These are phyloP conservation scores for Breynia disticha DNA, from an alignment of 441 rosid species.

Conservation along the genomic window DNA sequence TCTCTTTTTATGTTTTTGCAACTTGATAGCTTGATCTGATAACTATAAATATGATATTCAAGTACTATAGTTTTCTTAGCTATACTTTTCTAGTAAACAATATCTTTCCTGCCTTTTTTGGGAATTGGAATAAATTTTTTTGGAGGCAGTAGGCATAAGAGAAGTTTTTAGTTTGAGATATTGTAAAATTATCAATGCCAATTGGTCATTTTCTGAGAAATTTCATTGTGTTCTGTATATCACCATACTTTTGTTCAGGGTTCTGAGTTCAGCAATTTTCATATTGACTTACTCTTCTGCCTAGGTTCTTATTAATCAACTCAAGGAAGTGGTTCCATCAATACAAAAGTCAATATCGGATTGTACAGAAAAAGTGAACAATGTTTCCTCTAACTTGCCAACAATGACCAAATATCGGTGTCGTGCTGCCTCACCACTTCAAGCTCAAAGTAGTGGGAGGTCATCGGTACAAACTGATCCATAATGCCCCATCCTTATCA, in stretches of 20 bases:
- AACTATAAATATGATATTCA: no score
- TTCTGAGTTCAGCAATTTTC: not conserved
- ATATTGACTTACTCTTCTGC: conserved; percentile 8
- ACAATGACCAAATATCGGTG: conserved; percentile 47
- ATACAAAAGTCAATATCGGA: conserved; percentile 83
- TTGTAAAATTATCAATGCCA: no score
- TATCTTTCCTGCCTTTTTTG: no score
- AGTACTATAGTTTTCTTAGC: no score
- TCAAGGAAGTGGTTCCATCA: conserved; percentile 90
- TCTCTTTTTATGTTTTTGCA: no score
- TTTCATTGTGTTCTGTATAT: not conserved
- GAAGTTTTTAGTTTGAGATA: no score
- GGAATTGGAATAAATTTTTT: no score
- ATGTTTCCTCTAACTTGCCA: conserved; percentile 65
- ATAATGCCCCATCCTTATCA: not conserved
- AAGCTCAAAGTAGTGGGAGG: conserved; percentile 76
- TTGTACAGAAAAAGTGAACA: conserved; percentile 71
- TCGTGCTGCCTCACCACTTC: conserved; percentile 52
- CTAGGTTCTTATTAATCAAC: conserved; percentile 92
- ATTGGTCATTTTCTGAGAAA: no score
- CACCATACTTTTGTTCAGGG: not conserved
- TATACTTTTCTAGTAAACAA: no score
- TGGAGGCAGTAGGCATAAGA: no score
- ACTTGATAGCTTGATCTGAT: no score
- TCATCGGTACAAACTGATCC: conserved; percentile 37